Conservation (phyloP, 352 stramenopile species). For the Globisporangium parvum region DNA sequence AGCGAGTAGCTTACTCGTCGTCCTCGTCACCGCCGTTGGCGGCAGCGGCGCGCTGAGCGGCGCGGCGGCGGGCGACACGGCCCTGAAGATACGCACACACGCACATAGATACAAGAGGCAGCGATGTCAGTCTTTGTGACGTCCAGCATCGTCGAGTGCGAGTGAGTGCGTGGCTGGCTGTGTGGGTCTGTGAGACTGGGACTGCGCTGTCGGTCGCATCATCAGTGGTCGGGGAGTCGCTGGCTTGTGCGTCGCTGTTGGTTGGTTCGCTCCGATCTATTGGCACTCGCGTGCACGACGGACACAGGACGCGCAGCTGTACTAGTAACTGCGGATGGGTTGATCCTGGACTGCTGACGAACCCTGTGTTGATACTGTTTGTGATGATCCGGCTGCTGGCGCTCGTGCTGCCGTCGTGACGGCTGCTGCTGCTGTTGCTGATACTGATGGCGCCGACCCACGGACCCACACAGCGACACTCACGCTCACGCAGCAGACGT, state of each 20-base stretch:
- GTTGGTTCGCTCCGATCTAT: not conserved
- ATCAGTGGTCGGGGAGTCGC: too few relatives aligned
- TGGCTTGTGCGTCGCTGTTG: not conserved
- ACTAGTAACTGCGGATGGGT: too few relatives aligned
- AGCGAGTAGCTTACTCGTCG: slow-evolving; percentile 61
- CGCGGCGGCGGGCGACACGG: slow-evolving; percentile 94
- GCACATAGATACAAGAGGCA: slow-evolving; percentile 4
- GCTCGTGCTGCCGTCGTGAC: not conserved
- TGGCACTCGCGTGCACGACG: not conserved
- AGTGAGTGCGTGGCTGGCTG: not conserved
- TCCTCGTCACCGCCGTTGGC: slow-evolving; percentile 82
- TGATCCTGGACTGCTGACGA: not conserved
- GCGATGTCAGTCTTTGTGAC: not conserved
- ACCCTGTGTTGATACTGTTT: not conserved
- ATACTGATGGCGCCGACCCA: not conserved
- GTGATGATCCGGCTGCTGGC: not conserved
- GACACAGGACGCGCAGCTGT: too few relatives aligned
- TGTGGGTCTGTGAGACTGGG: not conserved
- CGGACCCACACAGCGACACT: not conserved
- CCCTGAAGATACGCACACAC: slow-evolving; percentile 35
- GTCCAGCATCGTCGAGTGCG: not conserved
- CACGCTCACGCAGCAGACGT: not conserved
- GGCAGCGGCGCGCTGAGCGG: slow-evolving; percentile 89
- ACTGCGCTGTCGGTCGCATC: not conserved
- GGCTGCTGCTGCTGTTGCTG: not conserved